Evolutionary conservation across 2,329 filamentous ascomycete genomes (phyloP), one percentile per base, ranked within the genome.

Genomic region (Xylariaceae sp.): DNA sequence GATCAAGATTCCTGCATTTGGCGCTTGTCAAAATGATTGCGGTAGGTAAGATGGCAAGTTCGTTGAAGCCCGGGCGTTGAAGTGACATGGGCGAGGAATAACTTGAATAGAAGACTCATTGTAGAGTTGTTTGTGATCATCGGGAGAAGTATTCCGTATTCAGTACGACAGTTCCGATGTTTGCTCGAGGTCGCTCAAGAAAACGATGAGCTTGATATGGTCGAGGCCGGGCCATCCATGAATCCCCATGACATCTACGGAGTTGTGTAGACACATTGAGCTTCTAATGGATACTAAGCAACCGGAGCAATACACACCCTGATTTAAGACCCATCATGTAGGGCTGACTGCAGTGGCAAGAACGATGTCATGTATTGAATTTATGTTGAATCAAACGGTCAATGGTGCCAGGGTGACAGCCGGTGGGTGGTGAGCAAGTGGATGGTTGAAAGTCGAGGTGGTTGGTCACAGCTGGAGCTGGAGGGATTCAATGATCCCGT

Each of bases 181-280:
- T 30, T 30, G 23, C 23, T 4, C 23, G 23, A 30, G 23, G 4
- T 30, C 4, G 23, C 23, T 30, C 23, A 30, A 30, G 23, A 5
- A 30, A 30, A 30, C 23, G 23, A 30, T 30, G 23, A 30, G 23
- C 23, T 30, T 30, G 23, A 5, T 30, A 30, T 30, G 23, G 23
- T 30, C 23, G 23, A 30, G 23, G 23, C 23, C 23, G 76, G 53
- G 81, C 76, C 76, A 73, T 78, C 65, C 55, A 73, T 85, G 71
- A 83, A 74, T 58, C 72, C 88, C 18, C 82, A 81, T 1, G 77
- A 83, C 66, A 77, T 85, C 56, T 84, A 86, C 73, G 78, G 77
- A n/a, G 1, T 30, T 88, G 87, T 71, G 70, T 80, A 58, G 74
- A 82, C 64, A 88, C 86, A 0, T 87, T 82, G 69, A 86, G 83